Evolutionary conservation across 2,329 filamentous ascomycete species (phyloP).

Genomic region (Aspergillus floridensis): DNA sequence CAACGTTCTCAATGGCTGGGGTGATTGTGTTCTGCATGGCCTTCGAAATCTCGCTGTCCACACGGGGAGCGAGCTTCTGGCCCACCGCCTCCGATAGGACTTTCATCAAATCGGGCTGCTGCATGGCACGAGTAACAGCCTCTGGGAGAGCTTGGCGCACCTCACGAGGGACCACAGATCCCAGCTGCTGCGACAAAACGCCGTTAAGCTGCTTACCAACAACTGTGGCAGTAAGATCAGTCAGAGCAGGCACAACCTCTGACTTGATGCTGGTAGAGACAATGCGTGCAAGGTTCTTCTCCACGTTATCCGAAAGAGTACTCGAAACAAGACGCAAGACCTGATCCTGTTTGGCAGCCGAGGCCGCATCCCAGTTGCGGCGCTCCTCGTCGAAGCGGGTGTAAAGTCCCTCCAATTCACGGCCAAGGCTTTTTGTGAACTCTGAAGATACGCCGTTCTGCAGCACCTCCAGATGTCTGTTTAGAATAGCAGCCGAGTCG

Average conservation of each 20-base stretch:
- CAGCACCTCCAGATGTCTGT: slow-evolving; percentile 59
- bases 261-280: slow-evolving; percentile 73
- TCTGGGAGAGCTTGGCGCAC: slow-evolving; percentile 68
- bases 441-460: slow-evolving; percentile 48
- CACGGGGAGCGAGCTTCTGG: slow-evolving; percentile 61
- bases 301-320: slow-evolving; percentile 68
- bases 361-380: slow-evolving; percentile 61
- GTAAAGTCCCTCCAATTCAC: slow-evolving; percentile 57
- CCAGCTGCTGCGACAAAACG: slow-evolving; percentile 64
- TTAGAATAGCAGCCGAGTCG: slow-evolving; percentile 57
- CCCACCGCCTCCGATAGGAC: slow-evolving; percentile 70
- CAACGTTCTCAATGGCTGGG: slow-evolving; percentile 64
- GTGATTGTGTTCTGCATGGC: slow-evolving; percentile 63
- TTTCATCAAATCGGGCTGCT: slow-evolving; percentile 70
- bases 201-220: slow-evolving; percentile 70
- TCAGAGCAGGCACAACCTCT: slow-evolving; percentile 71
- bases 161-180: slow-evolving; percentile 68
- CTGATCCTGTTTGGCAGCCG: slow-evolving; percentile 65
- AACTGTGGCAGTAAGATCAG: slow-evolving; percentile 63
- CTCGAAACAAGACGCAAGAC: slow-evolving; percentile 66
- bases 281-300: slow-evolving; percentile 73
- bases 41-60: slow-evolving; percentile 67
- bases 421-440: slow-evolving; percentile 47
- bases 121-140: slow-evolving; percentile 65
- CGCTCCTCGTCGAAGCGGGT: slow-evolving; percentile 67